Evolutionary conservation across 306 rosid species (phyloP).

Genomic region (Sindora glabra): DNA sequence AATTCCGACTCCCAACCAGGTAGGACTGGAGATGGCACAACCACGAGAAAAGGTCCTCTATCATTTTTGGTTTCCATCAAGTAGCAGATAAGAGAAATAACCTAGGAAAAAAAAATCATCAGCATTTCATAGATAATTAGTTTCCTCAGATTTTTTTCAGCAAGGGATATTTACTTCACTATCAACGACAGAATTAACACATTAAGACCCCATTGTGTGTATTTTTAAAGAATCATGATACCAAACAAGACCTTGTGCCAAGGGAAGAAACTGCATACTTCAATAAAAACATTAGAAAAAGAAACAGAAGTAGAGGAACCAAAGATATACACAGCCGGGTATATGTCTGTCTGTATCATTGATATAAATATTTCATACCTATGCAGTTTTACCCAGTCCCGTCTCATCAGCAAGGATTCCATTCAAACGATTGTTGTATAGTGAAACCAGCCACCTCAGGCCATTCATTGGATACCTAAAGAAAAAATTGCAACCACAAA

Average conservation of each 20-base stretch:
- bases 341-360: not conserved
- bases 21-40: slow-evolving; percentile 95
- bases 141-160: not conserved
- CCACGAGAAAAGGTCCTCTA: slow-evolving; percentile 97
- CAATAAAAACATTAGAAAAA: not conserved
- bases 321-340: not conserved
- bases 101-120: slow-evolving; percentile 38
- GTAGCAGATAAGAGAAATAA: slow-evolving; percentile 90
- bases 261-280: not conserved
- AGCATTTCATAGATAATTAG: slow-evolving; percentile 6
- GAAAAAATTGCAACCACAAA: slow-evolving; percentile 23
- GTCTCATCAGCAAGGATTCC: slow-evolving; percentile 99
- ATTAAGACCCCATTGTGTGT: not conserved
- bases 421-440: slow-evolving; percentile 92
- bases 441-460: slow-evolving; percentile 92
- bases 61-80: slow-evolving; percentile 97
- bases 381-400: slow-evolving; percentile 99
- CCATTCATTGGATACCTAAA: slow-evolving; percentile 99
- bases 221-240: not conserved
- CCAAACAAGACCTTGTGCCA: not conserved
- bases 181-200: not conserved
- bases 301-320: not conserved
- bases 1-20: slow-evolving; percentile 99
- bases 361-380: slow-evolving; percentile 43
- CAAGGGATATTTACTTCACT: not conserved